A percentile compares a stretch with the other conserved stretches of the same genome.
Conservation (phyloP, 1,284 basidiomycete genomes). For the Marasmius fiardii region DNA sequence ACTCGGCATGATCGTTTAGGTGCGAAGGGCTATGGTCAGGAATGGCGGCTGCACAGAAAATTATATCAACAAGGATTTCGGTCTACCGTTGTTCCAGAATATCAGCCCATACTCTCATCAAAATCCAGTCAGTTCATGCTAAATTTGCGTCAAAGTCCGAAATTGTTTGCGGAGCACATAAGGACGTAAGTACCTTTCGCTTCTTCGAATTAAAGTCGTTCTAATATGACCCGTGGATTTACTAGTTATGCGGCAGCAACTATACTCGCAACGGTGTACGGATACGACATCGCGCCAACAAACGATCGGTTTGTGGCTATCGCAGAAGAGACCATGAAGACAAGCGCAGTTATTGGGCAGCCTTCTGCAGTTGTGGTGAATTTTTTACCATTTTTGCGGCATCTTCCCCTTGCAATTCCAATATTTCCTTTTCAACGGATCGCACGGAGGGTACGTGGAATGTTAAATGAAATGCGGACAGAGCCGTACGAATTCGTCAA, state of each 20-base stretch:
- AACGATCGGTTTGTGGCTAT: slow-evolving; percentile 20
- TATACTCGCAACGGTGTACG: slow-evolving; percentile 3
- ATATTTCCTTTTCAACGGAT: slow-evolving; percentile 4
- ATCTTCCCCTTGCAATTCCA: slow-evolving; percentile 13
- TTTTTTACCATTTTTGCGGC: slow-evolving; percentile 21
- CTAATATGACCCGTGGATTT: not conserved
- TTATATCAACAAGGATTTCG: slow-evolving; percentile 33
- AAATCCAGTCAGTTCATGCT: slow-evolving; percentile 18
- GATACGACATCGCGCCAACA: slow-evolving; percentile 1
- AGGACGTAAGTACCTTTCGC: slow-evolving; percentile 14
- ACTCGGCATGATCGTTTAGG: slow-evolving; percentile 28
- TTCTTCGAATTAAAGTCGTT: not conserved
- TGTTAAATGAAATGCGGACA: not conserved
- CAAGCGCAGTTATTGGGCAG: slow-evolving; percentile 12
- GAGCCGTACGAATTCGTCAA: not conserved
- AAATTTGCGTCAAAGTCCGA: not conserved
- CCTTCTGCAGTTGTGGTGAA: slow-evolving; percentile 23
- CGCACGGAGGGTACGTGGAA: not conserved
- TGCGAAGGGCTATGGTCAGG: slow-evolving; percentile 34
- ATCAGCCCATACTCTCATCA: slow-evolving; percentile 26
- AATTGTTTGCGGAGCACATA: slow-evolving; percentile 21
- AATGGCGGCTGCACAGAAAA: slow-evolving; percentile 36
- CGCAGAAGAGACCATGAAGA: slow-evolving; percentile 17
- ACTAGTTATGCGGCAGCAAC: slow-evolving; percentile 1
- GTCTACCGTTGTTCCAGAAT: slow-evolving; percentile 19